These are phyloP conservation scores for Epicoccum nigrum DNA, from an alignment of 2,329 filamentous ascomycete species.

Conservation along the genomic window DNA sequence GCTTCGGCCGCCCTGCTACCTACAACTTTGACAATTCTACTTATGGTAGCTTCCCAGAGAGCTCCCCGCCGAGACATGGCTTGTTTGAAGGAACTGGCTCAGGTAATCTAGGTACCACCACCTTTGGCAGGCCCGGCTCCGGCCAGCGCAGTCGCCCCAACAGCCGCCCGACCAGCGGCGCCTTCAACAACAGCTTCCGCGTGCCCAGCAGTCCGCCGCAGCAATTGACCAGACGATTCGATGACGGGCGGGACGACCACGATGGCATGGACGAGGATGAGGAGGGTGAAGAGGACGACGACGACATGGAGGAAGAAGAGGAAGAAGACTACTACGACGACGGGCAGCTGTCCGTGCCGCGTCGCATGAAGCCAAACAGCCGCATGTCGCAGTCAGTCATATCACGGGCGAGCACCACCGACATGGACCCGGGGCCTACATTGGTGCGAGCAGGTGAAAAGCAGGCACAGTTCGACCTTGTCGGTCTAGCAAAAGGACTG, in stretches of 20 bases:
- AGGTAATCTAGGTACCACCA: slow-evolving; percentile 36
- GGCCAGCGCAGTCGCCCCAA: slow-evolving; percentile 37
- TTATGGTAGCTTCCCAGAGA: slow-evolving; percentile 29
- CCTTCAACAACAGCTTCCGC: slow-evolving; percentile 31
- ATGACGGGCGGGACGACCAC: slow-evolving; percentile 50
- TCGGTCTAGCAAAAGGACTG: slow-evolving; percentile 73
- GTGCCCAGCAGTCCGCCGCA: slow-evolving; percentile 48
- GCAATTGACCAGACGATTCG: slow-evolving; percentile 19
- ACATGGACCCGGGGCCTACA: slow-evolving; percentile 27
- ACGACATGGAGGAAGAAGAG: slow-evolving; percentile 50
- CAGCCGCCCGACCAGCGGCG: slow-evolving; percentile 35
- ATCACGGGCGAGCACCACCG: slow-evolving; percentile 47
- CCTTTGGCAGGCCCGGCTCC: slow-evolving; percentile 32
- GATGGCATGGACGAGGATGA: slow-evolving; percentile 34
- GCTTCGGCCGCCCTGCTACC: slow-evolving; percentile 26
- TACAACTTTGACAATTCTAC: slow-evolving; percentile 28
- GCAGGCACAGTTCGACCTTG: slow-evolving; percentile 67
- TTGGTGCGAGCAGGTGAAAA: slow-evolving; percentile 39
- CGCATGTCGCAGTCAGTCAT: slow-evolving; percentile 38
- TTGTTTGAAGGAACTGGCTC: slow-evolving; percentile 36
- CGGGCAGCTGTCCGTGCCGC: slow-evolving; percentile 53
- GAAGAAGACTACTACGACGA: slow-evolving; percentile 51
- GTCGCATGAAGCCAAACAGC: slow-evolving; percentile 28
- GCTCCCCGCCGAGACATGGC: slow-evolving; percentile 45
- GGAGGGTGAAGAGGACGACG: slow-evolving; percentile 42